Percentiles rank a stretch among this genome's conserved stretches.
Evolutionary conservation across 768 basidiomycete species (phyloP).

Genomic region (Mycena indigotica): DNA sequence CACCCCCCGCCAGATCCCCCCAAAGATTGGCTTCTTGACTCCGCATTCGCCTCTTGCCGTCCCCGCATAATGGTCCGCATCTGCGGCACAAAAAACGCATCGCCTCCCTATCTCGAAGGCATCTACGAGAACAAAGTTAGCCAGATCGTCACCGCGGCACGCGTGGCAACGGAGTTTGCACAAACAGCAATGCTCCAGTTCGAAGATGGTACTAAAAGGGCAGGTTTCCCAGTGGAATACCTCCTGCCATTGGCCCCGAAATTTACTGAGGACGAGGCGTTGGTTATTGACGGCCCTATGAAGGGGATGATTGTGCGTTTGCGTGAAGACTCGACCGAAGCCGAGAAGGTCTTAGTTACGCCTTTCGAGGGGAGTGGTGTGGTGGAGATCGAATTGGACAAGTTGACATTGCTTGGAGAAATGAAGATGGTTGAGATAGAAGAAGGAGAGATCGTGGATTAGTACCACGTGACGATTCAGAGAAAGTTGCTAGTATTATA

Average conservation of each 20-base stretch:
- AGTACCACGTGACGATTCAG: no score
- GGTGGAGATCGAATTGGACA: background rate
- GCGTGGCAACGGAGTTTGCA: background rate
- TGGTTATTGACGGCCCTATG: background rate
- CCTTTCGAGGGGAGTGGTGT: background rate
- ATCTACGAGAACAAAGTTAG: background rate
- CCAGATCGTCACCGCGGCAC: background rate
- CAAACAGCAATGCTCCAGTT: background rate
- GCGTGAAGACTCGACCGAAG: background rate
- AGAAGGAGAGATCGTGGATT: background rate
- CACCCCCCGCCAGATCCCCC: no score
- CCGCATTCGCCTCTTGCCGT: conserved; percentile 28
- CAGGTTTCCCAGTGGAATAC: background rate
- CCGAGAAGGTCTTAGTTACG: background rate
- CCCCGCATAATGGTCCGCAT: conserved; percentile 40
- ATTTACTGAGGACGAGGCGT: background rate
- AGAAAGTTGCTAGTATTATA: no score
- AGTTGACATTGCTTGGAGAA: background rate
- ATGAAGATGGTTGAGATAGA: background rate
- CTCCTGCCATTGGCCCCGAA: background rate
- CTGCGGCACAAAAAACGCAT: background rate
- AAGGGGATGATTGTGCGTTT: background rate
- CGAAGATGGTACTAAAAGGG: background rate
- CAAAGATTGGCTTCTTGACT: conserved; percentile 46
- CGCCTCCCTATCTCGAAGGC: background rate